Conservation (phyloP, 73 alveolate species). For the Tetrahymena elliotti region DNA sequence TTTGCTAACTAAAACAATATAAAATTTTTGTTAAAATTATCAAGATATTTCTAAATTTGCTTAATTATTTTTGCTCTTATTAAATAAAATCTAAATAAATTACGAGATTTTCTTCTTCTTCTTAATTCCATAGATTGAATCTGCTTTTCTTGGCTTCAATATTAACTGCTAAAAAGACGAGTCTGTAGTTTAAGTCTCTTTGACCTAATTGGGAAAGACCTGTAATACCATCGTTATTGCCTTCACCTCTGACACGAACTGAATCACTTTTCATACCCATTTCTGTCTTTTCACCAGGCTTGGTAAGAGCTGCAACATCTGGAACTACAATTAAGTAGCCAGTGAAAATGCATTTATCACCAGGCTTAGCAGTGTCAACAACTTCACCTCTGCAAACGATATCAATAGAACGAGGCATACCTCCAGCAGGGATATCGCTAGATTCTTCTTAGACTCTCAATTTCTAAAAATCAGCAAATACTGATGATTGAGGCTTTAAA, state of each 20-base stretch:
- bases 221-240: constrained; percentile 79
- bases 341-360: constrained; percentile 81
- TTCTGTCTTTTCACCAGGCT: constrained; percentile 89
- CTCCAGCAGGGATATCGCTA: constrained; percentile 94
- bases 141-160: constrained; percentile 59
- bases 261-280: constrained; percentile 52
- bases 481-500: constrained; percentile 71
- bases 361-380: constrained; percentile 93
- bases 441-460: constrained; percentile 94
- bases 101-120: constrained; percentile 35
- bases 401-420: constrained; percentile 98
- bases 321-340: constrained; percentile 91
- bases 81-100: no score
- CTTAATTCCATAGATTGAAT: constrained; percentile 45
- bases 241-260: constrained; percentile 65
- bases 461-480: constrained; percentile 95
- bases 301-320: constrained; percentile 85
- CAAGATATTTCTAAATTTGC: no score
- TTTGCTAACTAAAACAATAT: no score
- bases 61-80: no score
- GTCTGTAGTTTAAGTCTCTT: constrained; percentile 91
- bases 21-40: no score
- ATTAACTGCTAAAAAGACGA: constrained; percentile 89
- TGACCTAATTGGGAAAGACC: constrained; percentile 95
- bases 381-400: constrained; percentile 89